A percentile compares a stretch with the other conserved stretches of the same genome.
These are phyloP conservation scores for Euphorbia corollata DNA, from an alignment of 441 rosid genomes.

Conservation along the genomic window DNA sequence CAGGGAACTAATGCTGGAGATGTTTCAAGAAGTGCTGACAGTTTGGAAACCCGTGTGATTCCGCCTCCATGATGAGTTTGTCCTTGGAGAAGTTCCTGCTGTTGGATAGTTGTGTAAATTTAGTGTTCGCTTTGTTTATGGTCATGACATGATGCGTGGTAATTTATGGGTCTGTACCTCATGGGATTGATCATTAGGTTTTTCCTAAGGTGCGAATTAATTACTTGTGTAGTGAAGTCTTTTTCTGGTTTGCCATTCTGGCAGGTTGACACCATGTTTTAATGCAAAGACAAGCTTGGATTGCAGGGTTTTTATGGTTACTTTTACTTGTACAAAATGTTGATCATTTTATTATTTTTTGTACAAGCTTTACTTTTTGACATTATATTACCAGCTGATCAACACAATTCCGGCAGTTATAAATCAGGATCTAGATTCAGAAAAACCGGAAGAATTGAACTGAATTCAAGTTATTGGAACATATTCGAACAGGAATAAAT, in stretches of 20 bases:
- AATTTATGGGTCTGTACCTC: too few relatives aligned
- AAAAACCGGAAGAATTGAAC: not conserved
- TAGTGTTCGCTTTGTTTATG: not conserved
- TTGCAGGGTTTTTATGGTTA: too few relatives aligned
- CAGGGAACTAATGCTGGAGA: constrained; percentile 66
- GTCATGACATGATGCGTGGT: constrained; percentile 1
- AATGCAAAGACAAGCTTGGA: too few relatives aligned
- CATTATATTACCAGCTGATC: not conserved
- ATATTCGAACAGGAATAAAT: too few relatives aligned
- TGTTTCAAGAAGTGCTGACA: constrained; percentile 78
- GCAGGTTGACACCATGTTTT: too few relatives aligned
- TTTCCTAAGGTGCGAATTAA: too few relatives aligned
- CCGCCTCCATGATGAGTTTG: not conserved
- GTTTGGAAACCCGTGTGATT: constrained; percentile 62
- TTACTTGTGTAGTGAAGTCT: not conserved
- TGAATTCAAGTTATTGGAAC: too few relatives aligned
- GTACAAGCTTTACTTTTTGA: too few relatives aligned
- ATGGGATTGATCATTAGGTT: not conserved
- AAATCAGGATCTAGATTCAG: not conserved
- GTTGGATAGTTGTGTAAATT: constrained; percentile 6
- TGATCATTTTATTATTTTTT: too few relatives aligned
- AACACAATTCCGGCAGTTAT: not conserved
- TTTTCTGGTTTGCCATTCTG: not conserved
- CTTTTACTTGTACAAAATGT: too few relatives aligned
- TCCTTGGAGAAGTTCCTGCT: too few relatives aligned